Evolutionary conservation across 2,329 filamentous ascomycete species (phyloP).

Genomic region (Aspergillus aculeatus): DNA sequence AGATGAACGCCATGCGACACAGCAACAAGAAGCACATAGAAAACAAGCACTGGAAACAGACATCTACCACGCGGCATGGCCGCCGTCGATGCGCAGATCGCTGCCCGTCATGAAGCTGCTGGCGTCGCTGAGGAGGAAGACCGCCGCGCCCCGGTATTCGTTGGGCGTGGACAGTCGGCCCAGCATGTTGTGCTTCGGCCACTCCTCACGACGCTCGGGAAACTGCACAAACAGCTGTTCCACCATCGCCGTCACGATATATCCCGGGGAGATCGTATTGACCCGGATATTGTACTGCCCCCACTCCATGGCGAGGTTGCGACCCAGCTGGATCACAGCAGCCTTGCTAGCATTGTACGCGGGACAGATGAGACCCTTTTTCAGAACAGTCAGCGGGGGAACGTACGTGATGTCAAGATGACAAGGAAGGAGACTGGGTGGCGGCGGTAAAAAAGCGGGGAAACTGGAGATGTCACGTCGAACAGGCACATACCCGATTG

Average conservation of each 20-base stretch:
- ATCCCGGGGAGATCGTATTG: conserved; percentile 50
- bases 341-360: conserved; percentile 52
- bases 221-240: conserved; percentile 55
- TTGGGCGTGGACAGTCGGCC: conserved; percentile 64
- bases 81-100: conserved; percentile 56
- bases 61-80: conserved; percentile 53
- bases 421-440: neutral
- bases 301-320: conserved; percentile 51
- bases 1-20: neutral
- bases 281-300: conserved; percentile 50
- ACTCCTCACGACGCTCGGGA: conserved; percentile 75
- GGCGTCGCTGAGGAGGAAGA: conserved; percentile 50
- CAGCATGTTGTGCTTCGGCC: conserved; percentile 86
- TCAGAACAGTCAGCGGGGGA: neutral
- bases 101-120: conserved; percentile 57
- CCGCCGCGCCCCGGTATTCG: conserved; percentile 62
- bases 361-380: conserved; percentile 48
- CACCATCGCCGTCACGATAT: conserved; percentile 50
- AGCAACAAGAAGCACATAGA: too few species aligned
- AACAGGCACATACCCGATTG: conserved; percentile 40
- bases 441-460: too few species aligned
- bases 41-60: neutral
- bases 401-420: neutral
- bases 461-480: too few species aligned
- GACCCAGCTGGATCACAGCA: conserved; percentile 47